Base-by-base conservation (phyloP, 331 rosid genomes). In the Malus hybrid region DNA sequence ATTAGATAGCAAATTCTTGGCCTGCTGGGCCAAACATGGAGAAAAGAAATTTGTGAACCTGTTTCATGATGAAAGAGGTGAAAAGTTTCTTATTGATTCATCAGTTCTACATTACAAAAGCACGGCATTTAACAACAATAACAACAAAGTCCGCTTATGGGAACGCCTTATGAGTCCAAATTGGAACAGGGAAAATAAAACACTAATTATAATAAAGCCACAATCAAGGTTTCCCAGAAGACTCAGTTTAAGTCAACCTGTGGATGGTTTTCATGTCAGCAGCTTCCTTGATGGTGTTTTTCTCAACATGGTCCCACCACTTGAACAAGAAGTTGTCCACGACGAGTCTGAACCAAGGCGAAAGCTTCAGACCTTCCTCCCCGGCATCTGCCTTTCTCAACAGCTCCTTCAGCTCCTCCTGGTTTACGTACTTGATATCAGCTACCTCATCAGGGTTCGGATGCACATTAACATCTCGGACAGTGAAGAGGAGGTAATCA, bases 391-490 rank as follows among this genome's bases (percentile, higher is more conserved):
- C 96, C 83, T 92, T 94, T 86, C 93, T 88, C 90, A 94, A 60
- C 81, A 94, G 84, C 90, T 92, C 99, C 77, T 85, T 92, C 96
- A 94, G 70, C 70, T 94, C 59, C 24, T 87, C 93, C 8, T 85
- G 91, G 79, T 82, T 94, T 62, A 94, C 96, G 24, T 90, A 94
- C 65, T 87, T 92, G 61, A 87, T 39, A 65, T 79, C 93, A 2
- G 96, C 92, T 59, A 89, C 99, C 85, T 94, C 99, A 19, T 94
- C 97, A 3, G 99, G 97, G 87, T 94, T 94, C 5, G 96, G 99
- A 74, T 85, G 69, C 31, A 83, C 85, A 5, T 73, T 73, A 4
- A 92, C 92, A 78, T 94, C 96, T 63, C 93, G 88, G 54, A 92
- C 87, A 1, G 87, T 85, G 75, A 94, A 90, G 66, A 94, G 91